Evolutionary conservation across 805 yeast genomes (phyloP).

Genomic region (Zygosaccharomyces pseudorouxii): DNA sequence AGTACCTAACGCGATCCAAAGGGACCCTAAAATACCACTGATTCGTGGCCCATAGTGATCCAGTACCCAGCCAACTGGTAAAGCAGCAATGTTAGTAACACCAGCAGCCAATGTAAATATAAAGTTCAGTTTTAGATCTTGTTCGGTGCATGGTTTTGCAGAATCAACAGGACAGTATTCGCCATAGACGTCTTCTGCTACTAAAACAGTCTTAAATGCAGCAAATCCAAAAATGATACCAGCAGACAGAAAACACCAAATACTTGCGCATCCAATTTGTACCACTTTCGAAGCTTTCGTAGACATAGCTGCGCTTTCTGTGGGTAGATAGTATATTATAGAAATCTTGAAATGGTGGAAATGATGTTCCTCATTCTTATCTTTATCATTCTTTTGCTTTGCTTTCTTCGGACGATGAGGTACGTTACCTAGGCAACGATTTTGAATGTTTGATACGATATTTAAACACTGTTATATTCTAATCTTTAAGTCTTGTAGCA

Average conservation of each 20-base stretch:
- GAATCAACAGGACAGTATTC: constrained; percentile 46
- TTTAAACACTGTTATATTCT: not conserved
- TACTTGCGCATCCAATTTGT: constrained; percentile 68
- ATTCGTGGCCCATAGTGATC: constrained; percentile 78
- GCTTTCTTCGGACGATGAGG: not conserved
- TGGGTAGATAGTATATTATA: not conserved
- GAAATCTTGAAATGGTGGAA: not conserved
- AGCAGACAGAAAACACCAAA: constrained; percentile 87
- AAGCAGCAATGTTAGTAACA: constrained; percentile 75
- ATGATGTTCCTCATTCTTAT: not conserved
- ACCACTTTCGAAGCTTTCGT: constrained; percentile 14
- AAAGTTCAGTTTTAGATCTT: constrained; percentile 75
- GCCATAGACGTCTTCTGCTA: constrained; percentile 70
- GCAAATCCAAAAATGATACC: constrained; percentile 96
- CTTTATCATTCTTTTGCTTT: not conserved
- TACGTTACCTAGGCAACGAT: constrained; percentile 4
- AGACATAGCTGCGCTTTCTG: not conserved
- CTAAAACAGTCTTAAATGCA: constrained; percentile 79
- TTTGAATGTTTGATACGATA: not conserved
- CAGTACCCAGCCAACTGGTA: constrained; percentile 74
- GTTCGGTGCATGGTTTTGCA: constrained; percentile 53
- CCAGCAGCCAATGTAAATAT: constrained; percentile 86
- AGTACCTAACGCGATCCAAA: constrained; percentile 55
- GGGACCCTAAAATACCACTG: constrained; percentile 70
- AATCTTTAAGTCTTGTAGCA: not conserved